Evolutionary conservation across 2,329 filamentous ascomycete genomes (phyloP), one percentile per base, ranked within the genome.

Genomic region (Fusarium sp.): DNA sequence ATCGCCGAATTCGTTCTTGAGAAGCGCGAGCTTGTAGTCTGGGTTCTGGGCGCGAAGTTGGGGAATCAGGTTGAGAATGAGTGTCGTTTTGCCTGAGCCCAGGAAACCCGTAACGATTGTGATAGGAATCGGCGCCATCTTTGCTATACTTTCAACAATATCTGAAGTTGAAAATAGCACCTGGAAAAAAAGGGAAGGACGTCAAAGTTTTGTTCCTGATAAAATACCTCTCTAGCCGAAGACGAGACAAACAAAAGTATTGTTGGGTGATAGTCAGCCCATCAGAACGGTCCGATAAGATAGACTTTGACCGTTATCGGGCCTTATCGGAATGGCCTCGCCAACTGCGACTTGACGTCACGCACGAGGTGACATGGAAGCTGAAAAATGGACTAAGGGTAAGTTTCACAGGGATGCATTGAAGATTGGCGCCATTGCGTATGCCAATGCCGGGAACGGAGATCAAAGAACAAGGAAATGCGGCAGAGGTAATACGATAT

Each of bases 1-100:
- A 79, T 98, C 94, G 77, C 96, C 96, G 80, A 98, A 98, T 82
- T 99, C 96, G 81, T 99, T 99, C 80, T 99, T 99, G 57, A 99
- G 88, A 18, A 99, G 90, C 4, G 95, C 96, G 69, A 99, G 92
- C 60, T 91, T 92, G 88, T 99, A 98, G 69, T 77, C 70, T 3
- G 89, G 87, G 78, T 90, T 91, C 54, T 86, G 82, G n/a, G 91
- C 90, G 74, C 84, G 87, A 16, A 99, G 91, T 83, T 99, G 96
- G 0, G 94, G 94, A 71, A 98, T 87, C 15, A 99, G 91, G 80
- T 96, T 96, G 66, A 99, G 90, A 69, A 99, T 94, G 61, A 99
- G 86, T 4, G 96, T 98, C 3, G 96, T 99, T 83, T 98, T 98
- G 62, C 96, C 96, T 11, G 93, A 95, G 76, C 96, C 96, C 18